phyloP scores from a whole-genome alignment of 306 rosid genomes.

The Trifolium subterraneum region DNA sequence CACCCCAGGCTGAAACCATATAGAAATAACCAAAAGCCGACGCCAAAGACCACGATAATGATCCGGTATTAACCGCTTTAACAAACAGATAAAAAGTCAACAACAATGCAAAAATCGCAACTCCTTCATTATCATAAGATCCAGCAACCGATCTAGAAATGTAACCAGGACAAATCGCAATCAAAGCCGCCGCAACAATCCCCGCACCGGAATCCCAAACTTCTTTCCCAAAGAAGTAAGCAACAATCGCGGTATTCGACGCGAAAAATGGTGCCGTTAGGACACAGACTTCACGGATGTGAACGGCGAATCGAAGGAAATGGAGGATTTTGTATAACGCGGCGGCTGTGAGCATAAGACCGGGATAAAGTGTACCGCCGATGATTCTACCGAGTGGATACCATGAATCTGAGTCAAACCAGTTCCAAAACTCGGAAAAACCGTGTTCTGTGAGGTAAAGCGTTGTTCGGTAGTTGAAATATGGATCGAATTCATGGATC shows the following conservation, averaged over 20 bases:
- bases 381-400: slow-evolving; percentile 92
- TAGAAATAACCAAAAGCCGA: slow-evolving; percentile 97
- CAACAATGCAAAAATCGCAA: slow-evolving; percentile 87
- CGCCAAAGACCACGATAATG: slow-evolving; percentile 87
- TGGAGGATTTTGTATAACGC: slow-evolving; percentile 67
- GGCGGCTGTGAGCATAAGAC: slow-evolving; percentile 97
- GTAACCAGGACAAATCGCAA: slow-evolving; percentile 96
- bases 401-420: slow-evolving; percentile 99
- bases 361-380: slow-evolving; percentile 96
- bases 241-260: slow-evolving; percentile 89
- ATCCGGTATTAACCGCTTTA: slow-evolving; percentile 92
- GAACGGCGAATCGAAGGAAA: slow-evolving; percentile 75
- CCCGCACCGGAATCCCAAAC: slow-evolving; percentile 98
- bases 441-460: slow-evolving; percentile 78
- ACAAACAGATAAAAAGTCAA: slow-evolving; percentile 87
- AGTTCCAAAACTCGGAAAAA: slow-evolving; percentile 96
- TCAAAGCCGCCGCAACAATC: slow-evolving; percentile 86
- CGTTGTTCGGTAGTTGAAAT: slow-evolving; percentile 96
- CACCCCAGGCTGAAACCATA: slow-evolving; percentile 99
- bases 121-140: slow-evolving; percentile 97
- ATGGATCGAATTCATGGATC: slow-evolving; percentile 99
- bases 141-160: slow-evolving; percentile 97
- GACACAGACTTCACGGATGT: slow-evolving; percentile 97
- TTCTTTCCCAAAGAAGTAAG: slow-evolving; percentile 92
- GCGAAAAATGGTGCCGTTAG: slow-evolving; percentile 95